phyloP scores from a whole-genome alignment of 179 eudicot species.

The Amaranthus tricolor region DNA sequence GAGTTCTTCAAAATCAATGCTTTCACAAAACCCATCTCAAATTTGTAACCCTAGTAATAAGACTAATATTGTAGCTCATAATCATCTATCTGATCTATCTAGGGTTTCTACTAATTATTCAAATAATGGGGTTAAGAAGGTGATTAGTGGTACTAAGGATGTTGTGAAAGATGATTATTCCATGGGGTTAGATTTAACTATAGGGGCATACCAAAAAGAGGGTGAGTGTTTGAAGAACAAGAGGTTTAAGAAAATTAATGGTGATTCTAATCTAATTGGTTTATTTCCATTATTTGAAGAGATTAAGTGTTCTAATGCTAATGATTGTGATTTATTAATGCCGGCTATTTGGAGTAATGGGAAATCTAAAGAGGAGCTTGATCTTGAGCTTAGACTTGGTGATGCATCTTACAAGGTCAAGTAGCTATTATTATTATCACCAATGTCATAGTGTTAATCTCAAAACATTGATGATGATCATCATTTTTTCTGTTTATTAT shows the following conservation, averaged over 20 bases:
- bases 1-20: constrained; percentile 2
- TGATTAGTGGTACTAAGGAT: constrained; percentile 17
- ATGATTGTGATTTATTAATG: not conserved
- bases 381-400: constrained; percentile 85
- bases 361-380: constrained; percentile 42
- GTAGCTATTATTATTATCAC: not conserved
- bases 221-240: constrained; percentile 19
- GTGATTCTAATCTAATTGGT: constrained; percentile 7
- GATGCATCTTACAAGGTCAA: constrained; percentile 26
- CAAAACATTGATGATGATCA: not conserved
- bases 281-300: constrained; percentile 16
- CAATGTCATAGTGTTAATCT: not conserved
- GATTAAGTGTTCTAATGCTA: constrained; percentile 11
- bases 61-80: constrained; percentile 10
- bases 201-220: not conserved
- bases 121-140: constrained; percentile 9
- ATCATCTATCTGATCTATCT: constrained; percentile 5
- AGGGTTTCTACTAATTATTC: constrained; percentile 17
- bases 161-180: constrained; percentile 20
- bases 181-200: constrained; percentile 29
- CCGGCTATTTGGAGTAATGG: not conserved
- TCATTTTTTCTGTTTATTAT: not conserved
- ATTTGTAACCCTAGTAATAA: not conserved
- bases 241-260: constrained; percentile 27
- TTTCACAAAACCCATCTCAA: constrained; percentile 10